Evolutionary conservation across 2,329 filamentous ascomycete species (phyloP), one percentile per base, ranked within the genome.

Genomic region (Fusarium bactridioides): DNA sequence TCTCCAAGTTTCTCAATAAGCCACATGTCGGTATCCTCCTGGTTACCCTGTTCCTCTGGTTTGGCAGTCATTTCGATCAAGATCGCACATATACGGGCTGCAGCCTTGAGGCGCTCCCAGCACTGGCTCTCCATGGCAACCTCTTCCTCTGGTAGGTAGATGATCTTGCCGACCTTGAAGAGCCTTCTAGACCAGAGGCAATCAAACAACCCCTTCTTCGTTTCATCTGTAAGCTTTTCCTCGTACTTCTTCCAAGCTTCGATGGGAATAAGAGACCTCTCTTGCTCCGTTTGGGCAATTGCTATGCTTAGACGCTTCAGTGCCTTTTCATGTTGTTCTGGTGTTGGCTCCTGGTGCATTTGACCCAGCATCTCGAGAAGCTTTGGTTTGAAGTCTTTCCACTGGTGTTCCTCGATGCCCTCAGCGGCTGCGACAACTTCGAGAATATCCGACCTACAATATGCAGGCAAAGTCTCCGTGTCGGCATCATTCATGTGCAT

Each of bases 71-170:
- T 57, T 43, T 78, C 77, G 1, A 74, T 68, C n/a, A 80, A 69
- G 21, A 77, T 62, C 3, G 73, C 76, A 62, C 77, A 80, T 21
- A 80, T 51, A 11, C 70, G 69, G 15, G 76, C 74, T 21, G 76
- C 77, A 23, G 70, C 69, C 25, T 65, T 61, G 45, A 81, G 69
- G 29, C 80, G 74, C 4, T 68, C 62, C 75, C 75, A 80, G 21
- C 80, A 69, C 2, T 69, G 63, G 18, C 45, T 61, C 16, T 48
- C 54, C 33, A 81, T 62, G 7, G 75, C 75, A 12, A 44, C 62
- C 38, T 75, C 50, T 67, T 82, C 80, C 55, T 82, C 80, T 9
- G 66, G 59, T 10, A 79, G 29, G 23, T 74, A 80, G 10, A 78
- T 59, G 23, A 81, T 76, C 19, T 64, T 70, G 18, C 72, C 67